phyloP scores from a whole-genome alignment of 371 early-diverging fungal species.

The Polyrhizophydium stewartii region DNA sequence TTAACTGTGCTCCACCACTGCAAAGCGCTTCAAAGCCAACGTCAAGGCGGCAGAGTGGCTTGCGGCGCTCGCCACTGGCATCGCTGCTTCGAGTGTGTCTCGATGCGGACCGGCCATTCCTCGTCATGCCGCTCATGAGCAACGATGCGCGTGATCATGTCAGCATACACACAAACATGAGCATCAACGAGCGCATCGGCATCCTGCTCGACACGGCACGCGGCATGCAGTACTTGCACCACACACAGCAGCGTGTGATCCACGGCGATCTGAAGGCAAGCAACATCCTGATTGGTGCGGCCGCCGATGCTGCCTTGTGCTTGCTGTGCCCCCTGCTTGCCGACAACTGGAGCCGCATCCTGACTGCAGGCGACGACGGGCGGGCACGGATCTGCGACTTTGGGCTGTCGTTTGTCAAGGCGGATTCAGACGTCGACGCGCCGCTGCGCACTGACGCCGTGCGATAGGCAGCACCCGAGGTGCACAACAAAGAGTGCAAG shows the following conservation, averaged over 20 bases:
- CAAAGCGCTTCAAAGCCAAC: no score
- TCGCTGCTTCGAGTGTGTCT: not conserved
- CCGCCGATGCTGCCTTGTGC: no score
- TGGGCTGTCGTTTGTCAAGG: constrained; percentile 23
- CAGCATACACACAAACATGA: no score
- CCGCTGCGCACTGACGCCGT: constrained; percentile 11
- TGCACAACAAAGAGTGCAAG: constrained; percentile 13
- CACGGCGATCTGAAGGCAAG: constrained; percentile 35
- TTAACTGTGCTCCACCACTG: no score
- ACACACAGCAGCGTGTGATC: constrained; percentile 11
- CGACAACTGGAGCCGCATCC: no score
- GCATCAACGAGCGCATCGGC: no score
- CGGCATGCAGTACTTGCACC: constrained; percentile 14
- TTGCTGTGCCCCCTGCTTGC: no score
- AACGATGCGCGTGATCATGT: not conserved
- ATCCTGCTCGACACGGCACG: not conserved
- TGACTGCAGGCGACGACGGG: no score
- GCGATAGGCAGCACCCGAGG: constrained; percentile 29
- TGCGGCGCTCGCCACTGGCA: no score
- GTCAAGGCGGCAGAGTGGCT: no score
- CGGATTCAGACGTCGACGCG: constrained; percentile 9
- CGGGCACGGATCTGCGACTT: constrained; percentile 23
- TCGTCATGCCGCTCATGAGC: not conserved
- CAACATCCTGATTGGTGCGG: constrained; percentile 28
- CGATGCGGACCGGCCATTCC: not conserved